Evolutionary conservation across 371 early-diverging fungal genomes (phyloP).

Genomic region (Batrachochytrium dendrobatidis): DNA sequence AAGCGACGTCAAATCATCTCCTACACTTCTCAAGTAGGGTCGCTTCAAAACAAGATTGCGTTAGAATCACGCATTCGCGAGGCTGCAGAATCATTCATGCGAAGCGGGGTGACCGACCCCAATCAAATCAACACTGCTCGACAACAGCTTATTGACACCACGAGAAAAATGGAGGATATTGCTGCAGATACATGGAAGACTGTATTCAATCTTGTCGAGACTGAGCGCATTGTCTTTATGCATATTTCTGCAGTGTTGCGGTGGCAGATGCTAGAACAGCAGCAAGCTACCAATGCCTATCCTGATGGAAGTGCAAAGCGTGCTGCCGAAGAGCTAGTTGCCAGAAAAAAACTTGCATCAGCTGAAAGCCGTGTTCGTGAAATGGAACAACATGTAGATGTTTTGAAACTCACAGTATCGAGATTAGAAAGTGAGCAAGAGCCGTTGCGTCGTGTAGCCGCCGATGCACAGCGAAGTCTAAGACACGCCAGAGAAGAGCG

Average conservation of each 20-base stretch:
- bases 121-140: conserved; percentile 35
- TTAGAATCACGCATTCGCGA: conserved; percentile 62
- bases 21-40: conserved; percentile 36
- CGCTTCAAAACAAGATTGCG: conserved; percentile 49
- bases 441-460: conserved; percentile 10
- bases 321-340: background rate
- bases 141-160: conserved; percentile 52
- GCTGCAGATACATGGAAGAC: conserved; percentile 58
- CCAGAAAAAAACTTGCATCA: conserved; percentile 14
- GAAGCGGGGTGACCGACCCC: conserved; percentile 42
- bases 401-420: conserved; percentile 21
- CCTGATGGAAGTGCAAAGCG: background rate
- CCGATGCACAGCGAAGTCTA: conserved; percentile 5
- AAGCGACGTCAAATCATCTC: conserved; percentile 36
- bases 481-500: conserved; percentile 5
- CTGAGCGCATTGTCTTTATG: conserved; percentile 56
- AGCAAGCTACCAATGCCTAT: background rate
- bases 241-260: conserved; percentile 63
- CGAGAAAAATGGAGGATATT: conserved; percentile 59
- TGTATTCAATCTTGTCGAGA: conserved; percentile 51
- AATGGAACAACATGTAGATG: conserved; percentile 19
- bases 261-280: conserved; percentile 7
- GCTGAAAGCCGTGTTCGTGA: conserved; percentile 28
- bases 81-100: conserved; percentile 53
- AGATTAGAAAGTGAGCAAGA: conserved; percentile 22